Conservation (phyloP, 352 stramenopile genomes). For the Pythium oligandrum region DNA sequence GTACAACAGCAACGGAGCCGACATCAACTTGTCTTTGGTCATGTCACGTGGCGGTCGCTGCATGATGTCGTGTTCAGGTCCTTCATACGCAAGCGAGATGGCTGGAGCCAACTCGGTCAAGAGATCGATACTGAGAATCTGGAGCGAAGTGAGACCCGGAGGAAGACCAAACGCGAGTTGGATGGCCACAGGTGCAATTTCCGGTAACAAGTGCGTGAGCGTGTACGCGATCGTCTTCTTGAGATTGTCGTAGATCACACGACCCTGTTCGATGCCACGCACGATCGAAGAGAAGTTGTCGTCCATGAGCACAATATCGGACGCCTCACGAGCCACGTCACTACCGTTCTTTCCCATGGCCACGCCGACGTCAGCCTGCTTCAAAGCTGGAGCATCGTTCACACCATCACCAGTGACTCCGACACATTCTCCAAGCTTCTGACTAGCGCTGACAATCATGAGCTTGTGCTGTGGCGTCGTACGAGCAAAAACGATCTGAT, state of each 20-base stretch:
- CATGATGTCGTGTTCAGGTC: too few species aligned
- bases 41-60: too few species aligned
- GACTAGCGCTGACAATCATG: too few species aligned
- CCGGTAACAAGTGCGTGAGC: slow-evolving; percentile 41
- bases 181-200: too few species aligned
- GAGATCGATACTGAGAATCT: too few species aligned
- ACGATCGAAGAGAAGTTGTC: slow-evolving; percentile 96
- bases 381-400: slow-evolving; percentile 58
- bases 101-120: too few species aligned
- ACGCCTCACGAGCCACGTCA: slow-evolving; percentile 91
- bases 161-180: too few species aligned
- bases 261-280: slow-evolving; percentile 43
- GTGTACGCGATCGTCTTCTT: slow-evolving; percentile 93
- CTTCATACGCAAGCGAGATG: too few species aligned
- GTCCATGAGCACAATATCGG: slow-evolving; percentile 94
- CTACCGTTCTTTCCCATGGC: slow-evolving; percentile 95
- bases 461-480: too few species aligned
- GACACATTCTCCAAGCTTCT: slow-evolving; percentile 17
- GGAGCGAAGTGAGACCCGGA: too few species aligned
- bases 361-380: slow-evolving; percentile 92
- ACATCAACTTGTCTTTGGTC: too few species aligned
- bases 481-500: background rate
- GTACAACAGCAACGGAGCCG: too few species aligned
- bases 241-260: slow-evolving; percentile 81
- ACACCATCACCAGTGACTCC: slow-evolving; percentile 80